Evolutionary conservation across 768 basidiomycete species (phyloP).

Genomic region (Vishniacozyma victoriae): DNA sequence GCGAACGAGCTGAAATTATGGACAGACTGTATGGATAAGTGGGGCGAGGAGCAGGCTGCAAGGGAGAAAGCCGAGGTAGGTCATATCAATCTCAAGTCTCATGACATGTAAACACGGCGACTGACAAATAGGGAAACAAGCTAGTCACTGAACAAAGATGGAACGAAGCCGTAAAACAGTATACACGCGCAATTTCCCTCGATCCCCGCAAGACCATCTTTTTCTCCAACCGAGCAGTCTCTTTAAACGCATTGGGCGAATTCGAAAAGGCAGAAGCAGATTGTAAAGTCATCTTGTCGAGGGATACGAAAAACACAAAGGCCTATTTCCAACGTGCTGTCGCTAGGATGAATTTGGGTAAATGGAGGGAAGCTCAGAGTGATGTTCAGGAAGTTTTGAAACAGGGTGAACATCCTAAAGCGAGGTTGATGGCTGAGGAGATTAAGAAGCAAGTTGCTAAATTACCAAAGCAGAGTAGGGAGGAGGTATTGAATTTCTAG

Average conservation of each 20-base stretch:
- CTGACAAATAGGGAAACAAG: conserved; percentile 32
- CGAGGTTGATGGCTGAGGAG: conserved; percentile 25
- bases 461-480: conserved; percentile 22
- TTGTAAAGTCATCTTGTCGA: conserved; percentile 36
- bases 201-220: conserved; percentile 47
- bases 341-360: conserved; percentile 36
- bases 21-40: conserved; percentile 45
- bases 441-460: conserved; percentile 26
- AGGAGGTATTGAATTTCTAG: conserved; percentile 32
- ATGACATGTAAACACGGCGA: neutral
- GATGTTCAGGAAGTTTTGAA: conserved; percentile 35
- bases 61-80: conserved; percentile 42
- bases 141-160: conserved; percentile 30
- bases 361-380: conserved; percentile 40
- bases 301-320: conserved; percentile 43
- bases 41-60: conserved; percentile 45
- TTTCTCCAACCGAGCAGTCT: conserved; percentile 45
- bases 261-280: conserved; percentile 43
- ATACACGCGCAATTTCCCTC: conserved; percentile 46
- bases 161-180: conserved; percentile 36
- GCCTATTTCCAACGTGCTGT: conserved; percentile 45
- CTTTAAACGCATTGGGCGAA: conserved; percentile 40
- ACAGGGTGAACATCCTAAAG: conserved; percentile 35
- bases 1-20: conserved; percentile 30
- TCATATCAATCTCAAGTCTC: neutral